These are phyloP conservation scores for Speleostelium caveatum DNA, from an alignment of 78 protist species.

Conservation along the genomic window DNA sequence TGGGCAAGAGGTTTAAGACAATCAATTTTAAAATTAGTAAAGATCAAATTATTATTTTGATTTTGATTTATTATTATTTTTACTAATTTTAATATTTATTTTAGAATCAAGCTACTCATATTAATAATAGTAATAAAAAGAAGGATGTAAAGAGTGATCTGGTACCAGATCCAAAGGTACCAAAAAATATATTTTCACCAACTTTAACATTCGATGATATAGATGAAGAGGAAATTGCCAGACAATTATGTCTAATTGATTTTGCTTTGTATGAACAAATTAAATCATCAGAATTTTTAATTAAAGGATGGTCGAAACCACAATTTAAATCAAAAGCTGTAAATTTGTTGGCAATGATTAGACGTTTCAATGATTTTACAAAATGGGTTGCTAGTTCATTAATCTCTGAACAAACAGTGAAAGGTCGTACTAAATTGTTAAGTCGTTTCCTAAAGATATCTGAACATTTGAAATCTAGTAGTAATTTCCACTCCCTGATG, in stretches of 20 bases:
- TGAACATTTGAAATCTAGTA: slow-evolving; percentile 72
- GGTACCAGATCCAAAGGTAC: slow-evolving; percentile 85
- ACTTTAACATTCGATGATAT: slow-evolving; percentile 78
- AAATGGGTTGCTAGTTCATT: slow-evolving; percentile 82
- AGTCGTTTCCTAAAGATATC: slow-evolving; percentile 69
- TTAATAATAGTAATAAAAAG: too few species aligned
- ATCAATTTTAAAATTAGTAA: slow-evolving; percentile 15
- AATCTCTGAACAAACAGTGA: slow-evolving; percentile 34
- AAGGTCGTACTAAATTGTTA: slow-evolving; percentile 60
- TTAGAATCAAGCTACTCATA: slow-evolving; percentile 5
- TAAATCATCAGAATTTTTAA: slow-evolving; percentile 79
- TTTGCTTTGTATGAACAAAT: slow-evolving; percentile 71
- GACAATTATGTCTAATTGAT: slow-evolving; percentile 82
- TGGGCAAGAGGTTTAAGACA: slow-evolving; percentile 26
- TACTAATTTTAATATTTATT: not conserved
- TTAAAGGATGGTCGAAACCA: slow-evolving; percentile 83
- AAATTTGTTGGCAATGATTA: slow-evolving; percentile 68
- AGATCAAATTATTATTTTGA: not conserved
- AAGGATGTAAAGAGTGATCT: slow-evolving; percentile 30
- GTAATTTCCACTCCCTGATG: slow-evolving; percentile 81
- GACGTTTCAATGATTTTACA: slow-evolving; percentile 81
- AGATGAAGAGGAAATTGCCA: slow-evolving; percentile 83
- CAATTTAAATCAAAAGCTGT: slow-evolving; percentile 50
- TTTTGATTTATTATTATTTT: not conserved
- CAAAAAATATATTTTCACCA: slow-evolving; percentile 82